phyloP scores from a whole-genome alignment of 2,329 filamentous ascomycete genomes.

The Karstenula rhodostoma region DNA sequence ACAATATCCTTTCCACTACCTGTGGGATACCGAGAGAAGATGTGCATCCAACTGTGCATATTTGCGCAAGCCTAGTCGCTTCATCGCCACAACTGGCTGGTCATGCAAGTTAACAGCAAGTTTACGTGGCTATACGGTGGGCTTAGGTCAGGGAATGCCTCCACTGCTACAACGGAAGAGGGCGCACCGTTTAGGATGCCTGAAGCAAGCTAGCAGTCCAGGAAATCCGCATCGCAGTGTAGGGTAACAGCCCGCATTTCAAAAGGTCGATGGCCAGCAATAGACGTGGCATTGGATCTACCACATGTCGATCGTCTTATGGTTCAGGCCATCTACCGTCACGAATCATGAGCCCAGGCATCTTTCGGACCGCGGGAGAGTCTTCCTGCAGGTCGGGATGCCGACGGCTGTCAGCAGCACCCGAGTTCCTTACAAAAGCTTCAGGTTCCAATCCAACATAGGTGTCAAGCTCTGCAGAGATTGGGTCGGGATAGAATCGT shows the following conservation, averaged over 20 bases:
- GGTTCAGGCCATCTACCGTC: conserved; percentile 9
- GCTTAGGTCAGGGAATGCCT: background rate
- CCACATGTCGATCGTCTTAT: conserved; percentile 6
- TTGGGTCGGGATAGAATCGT: background rate
- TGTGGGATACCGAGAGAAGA: background rate
- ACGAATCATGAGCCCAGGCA: conserved; percentile 18
- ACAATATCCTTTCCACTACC: background rate
- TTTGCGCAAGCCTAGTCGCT: background rate
- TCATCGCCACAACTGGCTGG: background rate
- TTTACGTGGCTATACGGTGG: background rate
- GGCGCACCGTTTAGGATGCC: conserved; percentile 8
- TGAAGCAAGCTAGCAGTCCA: background rate
- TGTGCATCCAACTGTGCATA: background rate
- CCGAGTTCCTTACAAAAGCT: background rate
- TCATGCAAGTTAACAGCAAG: background rate
- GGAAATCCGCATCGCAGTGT: background rate
- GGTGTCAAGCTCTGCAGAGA: background rate
- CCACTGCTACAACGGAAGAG: conserved; percentile 10
- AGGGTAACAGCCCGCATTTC: background rate
- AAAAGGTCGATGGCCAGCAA: conserved; percentile 1
- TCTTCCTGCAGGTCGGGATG: conserved; percentile 26
- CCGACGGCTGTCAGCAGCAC: conserved; percentile 21
- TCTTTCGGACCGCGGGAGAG: conserved; percentile 19
- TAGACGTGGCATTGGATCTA: conserved; percentile 10
- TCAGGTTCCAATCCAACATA: background rate